phyloP scores from a whole-genome alignment of 2,329 filamentous ascomycete genomes.

The Raffaelea ambrosiae region DNA sequence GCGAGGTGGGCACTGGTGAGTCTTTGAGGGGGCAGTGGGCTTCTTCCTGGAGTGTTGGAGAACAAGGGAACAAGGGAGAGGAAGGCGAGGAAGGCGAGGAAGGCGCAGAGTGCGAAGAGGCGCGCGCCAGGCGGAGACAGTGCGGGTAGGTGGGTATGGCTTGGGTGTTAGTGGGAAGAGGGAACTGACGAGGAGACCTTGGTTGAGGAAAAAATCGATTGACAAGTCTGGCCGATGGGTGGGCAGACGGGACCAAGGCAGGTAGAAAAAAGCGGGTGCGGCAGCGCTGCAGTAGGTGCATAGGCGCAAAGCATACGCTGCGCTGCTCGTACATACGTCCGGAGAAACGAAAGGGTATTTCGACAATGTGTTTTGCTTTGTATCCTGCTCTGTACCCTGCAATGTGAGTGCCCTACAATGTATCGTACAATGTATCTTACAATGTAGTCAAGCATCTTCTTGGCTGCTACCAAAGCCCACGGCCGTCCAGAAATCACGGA shows the following conservation, averaged over 20 bases:
- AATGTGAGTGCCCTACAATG: too few relatives aligned
- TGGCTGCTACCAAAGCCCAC: too few relatives aligned
- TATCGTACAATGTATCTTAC: too few relatives aligned
- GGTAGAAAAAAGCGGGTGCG: conserved; percentile 3
- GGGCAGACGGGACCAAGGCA: conserved; percentile 2
- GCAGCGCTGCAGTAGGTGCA: not conserved
- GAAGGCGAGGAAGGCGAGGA: not conserved
- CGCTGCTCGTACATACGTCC: too few relatives aligned
- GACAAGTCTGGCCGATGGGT: not conserved
- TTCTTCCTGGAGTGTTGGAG: not conserved
- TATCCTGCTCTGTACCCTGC: too few relatives aligned
- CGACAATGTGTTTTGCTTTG: too few relatives aligned
- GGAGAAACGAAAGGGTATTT: too few relatives aligned
- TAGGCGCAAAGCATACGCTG: too few relatives aligned
- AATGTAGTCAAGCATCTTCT: too few relatives aligned
- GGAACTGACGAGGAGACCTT: not conserved
- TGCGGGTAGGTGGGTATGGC: conserved; percentile 2
- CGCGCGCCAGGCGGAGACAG: not conserved
- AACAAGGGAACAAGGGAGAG: not conserved
- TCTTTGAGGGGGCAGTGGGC: not conserved
- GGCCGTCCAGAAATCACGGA: too few relatives aligned
- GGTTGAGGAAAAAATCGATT: not conserved
- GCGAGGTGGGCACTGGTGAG: not conserved
- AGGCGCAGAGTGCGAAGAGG: too few relatives aligned
- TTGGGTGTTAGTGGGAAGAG: not conserved